Conservation (phyloP, 2,329 filamentous ascomycete species). For the Stagonosporopsis tanaceti region DNA sequence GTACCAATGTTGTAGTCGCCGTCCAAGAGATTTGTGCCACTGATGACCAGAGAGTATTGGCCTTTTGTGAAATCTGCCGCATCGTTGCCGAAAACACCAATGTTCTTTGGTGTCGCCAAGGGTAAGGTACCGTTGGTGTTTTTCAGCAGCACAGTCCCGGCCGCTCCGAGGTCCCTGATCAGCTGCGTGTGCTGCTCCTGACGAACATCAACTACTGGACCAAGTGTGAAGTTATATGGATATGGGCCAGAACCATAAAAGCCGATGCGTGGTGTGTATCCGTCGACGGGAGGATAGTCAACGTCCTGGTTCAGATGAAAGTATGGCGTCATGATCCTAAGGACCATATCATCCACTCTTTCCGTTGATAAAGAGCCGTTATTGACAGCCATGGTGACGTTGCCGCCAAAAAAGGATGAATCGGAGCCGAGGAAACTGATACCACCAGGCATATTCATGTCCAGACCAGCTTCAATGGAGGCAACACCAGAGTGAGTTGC, state of each 20-base stretch:
- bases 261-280: slow-evolving; percentile 32
- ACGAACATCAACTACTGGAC: slow-evolving; percentile 49
- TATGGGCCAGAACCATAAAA: slow-evolving; percentile 30
- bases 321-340: slow-evolving; percentile 56
- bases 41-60: slow-evolving; percentile 26
- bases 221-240: slow-evolving; percentile 43
- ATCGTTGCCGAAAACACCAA: slow-evolving; percentile 60
- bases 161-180: slow-evolving; percentile 53
- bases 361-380: slow-evolving; percentile 52
- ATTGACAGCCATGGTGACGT: slow-evolving; percentile 47
- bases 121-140: slow-evolving; percentile 60
- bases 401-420: slow-evolving; percentile 47
- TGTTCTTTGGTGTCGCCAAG: slow-evolving; percentile 58
- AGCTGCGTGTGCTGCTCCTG: slow-evolving; percentile 46
- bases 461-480: slow-evolving; percentile 56
- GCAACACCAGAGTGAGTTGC: slow-evolving; percentile 42
- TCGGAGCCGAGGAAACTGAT: slow-evolving; percentile 26
- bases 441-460: slow-evolving; percentile 56
- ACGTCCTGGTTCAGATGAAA: slow-evolving; percentile 53
- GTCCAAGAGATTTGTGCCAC: background rate
- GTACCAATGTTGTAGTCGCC: slow-evolving; percentile 54
- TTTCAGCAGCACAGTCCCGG: slow-evolving; percentile 56
- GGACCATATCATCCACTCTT: slow-evolving; percentile 57
- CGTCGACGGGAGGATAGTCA: slow-evolving; percentile 47
- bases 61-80: slow-evolving; percentile 60